Conservation (phyloP, 179 eudicot genomes). For the Sideroxylon spinosum region DNA sequence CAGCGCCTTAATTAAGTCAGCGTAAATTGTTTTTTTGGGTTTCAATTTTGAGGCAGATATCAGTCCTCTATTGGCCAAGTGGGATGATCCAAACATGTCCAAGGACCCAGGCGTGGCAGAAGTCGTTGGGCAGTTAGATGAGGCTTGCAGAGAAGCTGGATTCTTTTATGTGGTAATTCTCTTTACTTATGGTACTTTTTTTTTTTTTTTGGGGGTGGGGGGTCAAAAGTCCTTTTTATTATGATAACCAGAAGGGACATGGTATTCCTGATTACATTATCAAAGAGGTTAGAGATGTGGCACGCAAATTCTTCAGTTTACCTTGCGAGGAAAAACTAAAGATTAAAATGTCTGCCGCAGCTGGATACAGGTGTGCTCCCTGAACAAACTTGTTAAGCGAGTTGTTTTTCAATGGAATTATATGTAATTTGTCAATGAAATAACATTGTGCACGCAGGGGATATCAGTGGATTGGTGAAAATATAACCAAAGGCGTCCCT, state of each 20-base stretch:
- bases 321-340: constrained; percentile 78
- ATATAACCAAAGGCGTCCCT: constrained; percentile 84
- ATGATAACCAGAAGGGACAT: constrained; percentile 66
- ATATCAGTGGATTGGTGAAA: constrained; percentile 79
- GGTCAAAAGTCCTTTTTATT: neutral
- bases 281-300: constrained; percentile 51
- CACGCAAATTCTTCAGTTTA: constrained; percentile 59
- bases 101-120: constrained; percentile 52
- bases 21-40: neutral
- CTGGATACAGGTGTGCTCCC: constrained; percentile 74
- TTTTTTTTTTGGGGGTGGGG: no score
- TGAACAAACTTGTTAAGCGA: neutral
- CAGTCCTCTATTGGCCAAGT: constrained; percentile 55
- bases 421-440: constrained; percentile 3
- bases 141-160: constrained; percentile 87
- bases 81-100: constrained; percentile 55
- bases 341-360: constrained; percentile 65
- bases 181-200: neutral
- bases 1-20: no score
- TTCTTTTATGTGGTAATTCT: constrained; percentile 84
- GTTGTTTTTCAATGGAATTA: neutral
- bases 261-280: constrained; percentile 66
- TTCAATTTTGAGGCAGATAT: constrained; percentile 43
- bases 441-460: constrained; percentile 54
- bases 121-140: constrained; percentile 63